Base-by-base conservation (phyloP, 345 rosid species). In the Boechera retrofracta region DNA sequence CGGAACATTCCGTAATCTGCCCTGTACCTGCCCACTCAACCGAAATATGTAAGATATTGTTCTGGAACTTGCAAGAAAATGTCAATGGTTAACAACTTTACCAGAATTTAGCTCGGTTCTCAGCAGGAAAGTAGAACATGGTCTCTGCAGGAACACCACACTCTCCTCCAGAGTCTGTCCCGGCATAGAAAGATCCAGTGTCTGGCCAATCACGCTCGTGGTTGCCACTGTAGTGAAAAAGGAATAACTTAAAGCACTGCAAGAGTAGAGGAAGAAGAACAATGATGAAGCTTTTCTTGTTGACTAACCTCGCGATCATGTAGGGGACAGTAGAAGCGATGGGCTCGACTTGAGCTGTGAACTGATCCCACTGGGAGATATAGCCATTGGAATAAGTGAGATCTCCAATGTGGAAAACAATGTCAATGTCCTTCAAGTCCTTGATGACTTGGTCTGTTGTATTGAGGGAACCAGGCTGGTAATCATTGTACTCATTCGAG, bases 281-380 rank as follows among this genome's bases (percentile, higher is more conserved):
- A 28, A 56, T 33, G 15, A 72, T 31, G 15, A 64, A 64, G 41
- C 32, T 71, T 64, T 48, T 38, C 16, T 15, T 53, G 21, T 38
- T 35, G 39, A 81, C 81, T 64, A 39, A 90, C 96, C 96, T 90
- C n/a, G 84, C 94, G 63, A 89, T 49, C 97, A 91, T 91, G 80
- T 87, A 91, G 2, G 94, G 87, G 44, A 87, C 86, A 0, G 70
- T 82, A 32, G 93, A 87, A 70, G 94, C 86, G 24, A 91, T 82
- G 15, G 93, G 92, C 83, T 89, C 88, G 11, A 91, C 87, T 80
- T 91, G 94, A 38, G 97, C 85, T 15, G 97, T 91, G 84, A 91
- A 91, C 71, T 91, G 97, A 75, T 91, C 97, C 97, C 97, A 91
- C 77, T 91, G 90, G 2, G 97, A 89, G 69, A 91, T 21, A 73